Percentiles rank a stretch among this genome's conserved stretches.
phyloP scores from a whole-genome alignment of 768 basidiomycete species.

The Phlebiopsis gigantea region DNA sequence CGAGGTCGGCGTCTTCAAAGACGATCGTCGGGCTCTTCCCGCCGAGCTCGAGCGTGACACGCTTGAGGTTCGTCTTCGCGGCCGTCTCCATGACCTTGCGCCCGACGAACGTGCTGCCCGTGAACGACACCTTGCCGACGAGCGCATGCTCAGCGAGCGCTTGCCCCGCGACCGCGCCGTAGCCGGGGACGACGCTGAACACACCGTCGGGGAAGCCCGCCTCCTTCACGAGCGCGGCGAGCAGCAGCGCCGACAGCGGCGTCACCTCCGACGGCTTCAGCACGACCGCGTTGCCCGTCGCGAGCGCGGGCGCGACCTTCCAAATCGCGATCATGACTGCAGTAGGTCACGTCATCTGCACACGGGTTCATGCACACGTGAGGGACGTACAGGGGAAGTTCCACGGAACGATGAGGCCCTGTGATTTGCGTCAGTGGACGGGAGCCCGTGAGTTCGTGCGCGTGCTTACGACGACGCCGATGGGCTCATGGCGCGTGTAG shows the following conservation, averaged over 20 bases:
- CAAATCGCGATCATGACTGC: conserved; percentile 58
- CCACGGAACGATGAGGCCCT: conserved; percentile 55
- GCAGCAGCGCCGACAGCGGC: conserved; percentile 55
- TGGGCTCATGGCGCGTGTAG: conserved; percentile 67
- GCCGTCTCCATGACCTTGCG: conserved; percentile 77
- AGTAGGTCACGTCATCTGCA: too few species aligned
- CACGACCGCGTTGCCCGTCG: conserved; percentile 72
- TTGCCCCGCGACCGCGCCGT: conserved; percentile 63
- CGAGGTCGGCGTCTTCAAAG: conserved; percentile 68
- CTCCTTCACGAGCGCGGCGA: conserved; percentile 50
- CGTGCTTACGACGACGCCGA: conserved; percentile 33
- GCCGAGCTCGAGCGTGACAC: conserved; percentile 77
- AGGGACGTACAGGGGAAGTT: conserved; percentile 49
- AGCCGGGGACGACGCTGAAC: conserved; percentile 71
- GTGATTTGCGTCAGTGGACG: not conserved
- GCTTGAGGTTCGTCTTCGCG: conserved; percentile 78
- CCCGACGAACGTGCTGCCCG: conserved; percentile 77
- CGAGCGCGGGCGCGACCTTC: conserved; percentile 76
- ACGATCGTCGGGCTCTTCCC: conserved; percentile 71
- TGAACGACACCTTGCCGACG: conserved; percentile 73
- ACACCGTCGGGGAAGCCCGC: conserved; percentile 77
- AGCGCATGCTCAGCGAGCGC: conserved; percentile 61
- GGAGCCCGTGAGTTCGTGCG: not conserved
- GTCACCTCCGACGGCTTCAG: conserved; percentile 83
- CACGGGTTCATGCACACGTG: not conserved